These are phyloP conservation scores for Strigomonas culicis DNA, from an alignment of 208 protist species.

Conservation along the genomic window DNA sequence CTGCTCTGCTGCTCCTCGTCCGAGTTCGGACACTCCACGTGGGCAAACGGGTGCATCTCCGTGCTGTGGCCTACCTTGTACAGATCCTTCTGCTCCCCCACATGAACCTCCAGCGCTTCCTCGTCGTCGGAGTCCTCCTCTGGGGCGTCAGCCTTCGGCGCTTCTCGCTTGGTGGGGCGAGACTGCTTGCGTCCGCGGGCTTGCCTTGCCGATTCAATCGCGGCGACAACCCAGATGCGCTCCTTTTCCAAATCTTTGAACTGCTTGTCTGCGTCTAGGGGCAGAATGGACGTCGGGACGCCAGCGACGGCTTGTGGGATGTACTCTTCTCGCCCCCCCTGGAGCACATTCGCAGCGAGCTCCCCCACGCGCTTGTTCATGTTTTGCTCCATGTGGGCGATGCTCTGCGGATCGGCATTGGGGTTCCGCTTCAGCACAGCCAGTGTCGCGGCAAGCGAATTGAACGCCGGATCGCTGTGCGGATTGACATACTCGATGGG, in stretches of 20 bases:
- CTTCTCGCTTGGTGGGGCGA: background rate
- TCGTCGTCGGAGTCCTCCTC: conserved; percentile 5
- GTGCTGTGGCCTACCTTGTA: background rate
- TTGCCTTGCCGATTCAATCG: background rate
- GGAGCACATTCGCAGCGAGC: conserved; percentile 43
- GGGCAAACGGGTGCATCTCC: background rate
- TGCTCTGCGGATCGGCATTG: conserved; percentile 39
- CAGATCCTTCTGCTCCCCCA: background rate
- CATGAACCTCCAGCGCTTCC: background rate
- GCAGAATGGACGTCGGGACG: conserved; percentile 42
- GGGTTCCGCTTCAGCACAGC: conserved; percentile 49
- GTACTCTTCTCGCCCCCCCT: conserved; percentile 38
- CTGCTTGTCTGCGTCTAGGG: conserved; percentile 50
- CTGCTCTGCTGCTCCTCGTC: background rate
- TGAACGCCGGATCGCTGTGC: conserved; percentile 65
- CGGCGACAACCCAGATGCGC: conserved; percentile 15
- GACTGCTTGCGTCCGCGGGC: background rate
- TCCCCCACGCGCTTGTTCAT: conserved; percentile 70
- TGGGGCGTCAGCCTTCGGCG: background rate
- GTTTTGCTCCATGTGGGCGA: conserved; percentile 58
- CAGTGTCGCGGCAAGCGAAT: conserved; percentile 44
- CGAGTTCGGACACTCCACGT: background rate
- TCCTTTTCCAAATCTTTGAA: conserved; percentile 71
- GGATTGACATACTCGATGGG: conserved; percentile 55
- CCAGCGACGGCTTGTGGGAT: conserved; percentile 52